These are phyloP conservation scores for Pestalotiopsis sp. DNA, from an alignment of 2,329 filamentous ascomycete species.

Conservation along the genomic window DNA sequence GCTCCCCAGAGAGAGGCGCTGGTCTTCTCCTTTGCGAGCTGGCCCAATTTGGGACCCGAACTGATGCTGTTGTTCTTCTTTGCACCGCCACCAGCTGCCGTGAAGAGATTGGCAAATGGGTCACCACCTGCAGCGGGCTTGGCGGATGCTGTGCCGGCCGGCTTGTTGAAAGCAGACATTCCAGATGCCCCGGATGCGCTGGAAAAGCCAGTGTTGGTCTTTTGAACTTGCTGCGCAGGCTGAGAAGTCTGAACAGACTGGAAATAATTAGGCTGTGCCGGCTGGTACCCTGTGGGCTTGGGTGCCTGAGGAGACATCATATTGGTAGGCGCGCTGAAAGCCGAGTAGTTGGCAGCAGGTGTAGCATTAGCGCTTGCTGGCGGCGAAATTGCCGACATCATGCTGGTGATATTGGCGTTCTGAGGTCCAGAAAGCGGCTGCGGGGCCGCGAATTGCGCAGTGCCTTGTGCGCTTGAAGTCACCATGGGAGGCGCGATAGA, in stretches of 20 bases:
- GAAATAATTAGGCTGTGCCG: conserved; percentile 90
- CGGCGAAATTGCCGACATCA: conserved; percentile 84
- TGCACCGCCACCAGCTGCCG: conserved; percentile 70
- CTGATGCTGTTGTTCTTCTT: conserved; percentile 70
- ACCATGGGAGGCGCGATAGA: conserved; percentile 49
- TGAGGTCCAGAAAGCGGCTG: conserved; percentile 85
- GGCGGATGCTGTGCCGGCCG: conserved; percentile 44
- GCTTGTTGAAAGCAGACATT: conserved; percentile 46
- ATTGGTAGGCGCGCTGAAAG: conserved; percentile 55
- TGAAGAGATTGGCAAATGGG: conserved; percentile 88
- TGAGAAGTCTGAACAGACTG: conserved; percentile 83
- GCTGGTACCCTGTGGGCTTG: conserved; percentile 70
- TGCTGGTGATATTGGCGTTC: conserved; percentile 76
- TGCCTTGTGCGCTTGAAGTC: conserved; percentile 55
- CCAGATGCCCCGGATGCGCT: conserved; percentile 12
- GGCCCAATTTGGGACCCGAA: conserved; percentile 80
- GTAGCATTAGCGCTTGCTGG: conserved; percentile 59
- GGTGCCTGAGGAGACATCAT: conserved; percentile 44
- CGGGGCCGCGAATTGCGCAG: conserved; percentile 76
- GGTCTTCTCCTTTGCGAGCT: conserved; percentile 97
- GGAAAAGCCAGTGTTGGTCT: conserved; percentile 24
- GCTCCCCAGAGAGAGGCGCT: conserved; percentile 93
- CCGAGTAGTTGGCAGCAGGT: conserved; percentile 65
- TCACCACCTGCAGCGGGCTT: conserved; percentile 70
- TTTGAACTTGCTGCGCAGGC: conserved; percentile 37